Percentiles rank a stretch among this genome's conserved stretches.
Evolutionary conservation across 2,329 filamentous ascomycete species (phyloP).

Genomic region (Fusarium sp.): DNA sequence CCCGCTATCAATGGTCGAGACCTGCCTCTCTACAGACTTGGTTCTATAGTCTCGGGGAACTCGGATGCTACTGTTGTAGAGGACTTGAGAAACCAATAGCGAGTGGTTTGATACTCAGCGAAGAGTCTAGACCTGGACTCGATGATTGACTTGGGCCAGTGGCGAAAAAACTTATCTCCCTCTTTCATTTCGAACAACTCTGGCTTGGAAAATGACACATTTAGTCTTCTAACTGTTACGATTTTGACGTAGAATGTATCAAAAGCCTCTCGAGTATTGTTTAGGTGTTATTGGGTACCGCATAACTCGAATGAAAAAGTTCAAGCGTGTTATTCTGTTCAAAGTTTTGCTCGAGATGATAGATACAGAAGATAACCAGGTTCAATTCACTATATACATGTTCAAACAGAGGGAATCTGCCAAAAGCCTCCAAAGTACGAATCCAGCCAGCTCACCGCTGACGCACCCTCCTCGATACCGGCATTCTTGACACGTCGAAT

Average conservation of each 20-base stretch:
- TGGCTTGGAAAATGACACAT: background rate
- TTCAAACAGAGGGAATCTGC: slow-evolving; percentile 55
- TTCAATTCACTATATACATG: background rate
- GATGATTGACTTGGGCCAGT: too few relatives aligned
- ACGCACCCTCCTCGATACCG: slow-evolving; percentile 61
- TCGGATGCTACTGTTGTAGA: background rate
- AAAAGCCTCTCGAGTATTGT: background rate
- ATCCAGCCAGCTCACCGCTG: slow-evolving; percentile 66
- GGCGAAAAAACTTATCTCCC: too few relatives aligned
- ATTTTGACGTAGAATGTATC: rapidly evolving
- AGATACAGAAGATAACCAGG: too few relatives aligned
- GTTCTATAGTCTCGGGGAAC: background rate
- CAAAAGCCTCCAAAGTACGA: slow-evolving; percentile 67
- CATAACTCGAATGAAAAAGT: rapidly evolving
- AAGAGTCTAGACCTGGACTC: background rate
- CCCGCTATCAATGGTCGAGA: background rate
- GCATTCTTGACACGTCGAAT: slow-evolving; percentile 66
- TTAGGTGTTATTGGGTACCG: too few relatives aligned
- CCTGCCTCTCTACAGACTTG: background rate
- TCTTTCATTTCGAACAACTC: background rate
- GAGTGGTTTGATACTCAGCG: background rate
- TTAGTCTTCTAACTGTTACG: too few relatives aligned
- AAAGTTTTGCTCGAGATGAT: rapidly evolving
- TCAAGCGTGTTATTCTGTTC: rapidly evolving
- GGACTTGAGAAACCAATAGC: background rate